Evolutionary conservation across 139 green algal species (phyloP).

Genomic region (Tetraselmis chui): DNA sequence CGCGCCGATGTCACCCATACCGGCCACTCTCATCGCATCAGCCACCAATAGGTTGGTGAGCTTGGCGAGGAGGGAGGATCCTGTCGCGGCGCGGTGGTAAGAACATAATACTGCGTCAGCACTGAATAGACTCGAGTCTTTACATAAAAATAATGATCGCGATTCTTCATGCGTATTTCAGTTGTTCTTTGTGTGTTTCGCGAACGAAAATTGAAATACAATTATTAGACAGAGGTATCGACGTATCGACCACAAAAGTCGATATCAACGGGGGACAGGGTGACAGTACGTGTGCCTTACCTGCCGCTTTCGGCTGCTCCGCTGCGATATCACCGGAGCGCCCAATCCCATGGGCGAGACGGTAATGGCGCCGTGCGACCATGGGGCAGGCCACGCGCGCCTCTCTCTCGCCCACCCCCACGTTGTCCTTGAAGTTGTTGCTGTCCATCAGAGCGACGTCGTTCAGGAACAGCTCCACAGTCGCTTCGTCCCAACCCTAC

Average conservation of each 20-base stretch:
- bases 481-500: conserved; percentile 77
- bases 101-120: no score
- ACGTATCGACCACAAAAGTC: no score
- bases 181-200: no score
- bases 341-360: conserved; percentile 88
- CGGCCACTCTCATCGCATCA: conserved; percentile 70
- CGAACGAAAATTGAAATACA: no score
- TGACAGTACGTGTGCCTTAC: neutral
- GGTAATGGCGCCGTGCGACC: conserved; percentile 65
- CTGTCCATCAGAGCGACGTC: conserved; percentile 88
- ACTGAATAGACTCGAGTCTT: no score
- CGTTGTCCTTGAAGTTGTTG: conserved; percentile 91
- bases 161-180: no score
- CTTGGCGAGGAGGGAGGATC: conserved; percentile 77
- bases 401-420: conserved; percentile 91
- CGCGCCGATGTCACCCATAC: conserved; percentile 38
- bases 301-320: conserved; percentile 83
- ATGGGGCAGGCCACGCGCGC: conserved; percentile 68
- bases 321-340: conserved; percentile 83
- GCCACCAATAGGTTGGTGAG: conserved; percentile 59
- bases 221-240: no score
- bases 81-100: conserved; percentile 17
- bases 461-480: conserved; percentile 84
- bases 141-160: no score
- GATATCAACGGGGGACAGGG: neutral